These are phyloP conservation scores for Pyrenula aspistea DNA, from an alignment of 495 filamentous ascomycete species.

Conservation along the genomic window DNA sequence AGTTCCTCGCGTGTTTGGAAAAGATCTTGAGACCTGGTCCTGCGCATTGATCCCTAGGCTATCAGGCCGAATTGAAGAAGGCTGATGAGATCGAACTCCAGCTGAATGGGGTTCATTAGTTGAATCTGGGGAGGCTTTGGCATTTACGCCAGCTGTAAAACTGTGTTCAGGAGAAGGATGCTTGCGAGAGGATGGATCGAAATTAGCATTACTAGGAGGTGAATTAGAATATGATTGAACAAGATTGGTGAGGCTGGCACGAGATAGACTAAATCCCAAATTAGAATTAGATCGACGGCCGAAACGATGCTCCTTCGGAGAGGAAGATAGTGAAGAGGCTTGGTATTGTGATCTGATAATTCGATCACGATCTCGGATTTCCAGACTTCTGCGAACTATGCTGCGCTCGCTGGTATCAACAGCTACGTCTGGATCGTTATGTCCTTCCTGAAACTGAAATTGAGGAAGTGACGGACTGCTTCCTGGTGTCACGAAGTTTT, in stretches of 20 bases:
- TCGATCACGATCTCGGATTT: background rate
- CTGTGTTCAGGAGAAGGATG: background rate
- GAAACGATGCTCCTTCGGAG: constrained; percentile 49
- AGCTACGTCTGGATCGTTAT: background rate
- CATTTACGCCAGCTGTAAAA: background rate
- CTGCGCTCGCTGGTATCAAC: background rate
- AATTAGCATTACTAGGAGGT: background rate
- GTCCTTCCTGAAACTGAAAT: background rate
- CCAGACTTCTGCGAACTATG: background rate
- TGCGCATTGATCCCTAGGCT: background rate
- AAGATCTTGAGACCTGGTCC: background rate
- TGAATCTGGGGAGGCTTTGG: too few relatives aligned
- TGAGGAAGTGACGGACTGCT: background rate
- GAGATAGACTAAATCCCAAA: constrained; percentile 19
- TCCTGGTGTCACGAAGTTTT: background rate
- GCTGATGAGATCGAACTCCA: too few relatives aligned
- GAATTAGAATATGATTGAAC: background rate
- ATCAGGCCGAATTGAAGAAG: too few relatives aligned
- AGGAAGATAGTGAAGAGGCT: constrained; percentile 57
- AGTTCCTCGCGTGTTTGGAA: background rate
- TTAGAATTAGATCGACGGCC: constrained; percentile 35
- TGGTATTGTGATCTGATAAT: background rate
- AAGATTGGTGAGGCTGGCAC: background rate
- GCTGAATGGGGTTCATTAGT: too few relatives aligned
- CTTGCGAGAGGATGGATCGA: background rate